Conservation (phyloP, 257 asterid species). For the Penstemon davidsonii region DNA sequence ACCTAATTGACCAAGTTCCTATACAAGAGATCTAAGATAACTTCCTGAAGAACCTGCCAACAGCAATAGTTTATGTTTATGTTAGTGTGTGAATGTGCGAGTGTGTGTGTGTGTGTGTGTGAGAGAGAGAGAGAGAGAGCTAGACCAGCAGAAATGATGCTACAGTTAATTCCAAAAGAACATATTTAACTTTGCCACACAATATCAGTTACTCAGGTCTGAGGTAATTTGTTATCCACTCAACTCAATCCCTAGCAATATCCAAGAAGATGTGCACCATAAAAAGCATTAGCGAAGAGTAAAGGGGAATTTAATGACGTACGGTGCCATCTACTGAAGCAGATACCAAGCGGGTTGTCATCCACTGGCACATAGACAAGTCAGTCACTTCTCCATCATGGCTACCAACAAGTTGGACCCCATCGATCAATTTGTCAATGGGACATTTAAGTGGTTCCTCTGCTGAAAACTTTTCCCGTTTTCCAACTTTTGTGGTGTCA, state of each 20-base stretch:
- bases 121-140: too few species aligned
- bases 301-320: slow-evolving; percentile 28
- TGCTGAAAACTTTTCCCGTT: slow-evolving; percentile 72
- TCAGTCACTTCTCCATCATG: slow-evolving; percentile 98
- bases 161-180: not conserved
- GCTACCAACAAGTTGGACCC: slow-evolving; percentile 88
- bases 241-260: not conserved
- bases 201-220: not conserved
- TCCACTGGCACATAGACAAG: slow-evolving; percentile 99
- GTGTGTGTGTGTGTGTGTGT: too few species aligned
- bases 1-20: too few species aligned
- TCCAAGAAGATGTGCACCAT: not conserved
- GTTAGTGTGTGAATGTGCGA: too few species aligned
- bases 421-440: slow-evolving; percentile 74
- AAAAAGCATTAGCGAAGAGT: not conserved
- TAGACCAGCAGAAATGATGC: not conserved
- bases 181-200: not conserved
- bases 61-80: too few species aligned
- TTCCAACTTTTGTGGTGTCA: slow-evolving; percentile 90
- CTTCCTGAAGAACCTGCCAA: too few species aligned
- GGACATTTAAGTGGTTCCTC: slow-evolving; percentile 90
- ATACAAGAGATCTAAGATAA: too few species aligned
- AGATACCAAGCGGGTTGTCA: slow-evolving; percentile 95
- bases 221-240: not conserved
- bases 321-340: slow-evolving; percentile 99